Percentiles rank a stretch among this genome's conserved stretches.
Evolutionary conservation across 768 basidiomycete species (phyloP).

Genomic region (Russula abietina): DNA sequence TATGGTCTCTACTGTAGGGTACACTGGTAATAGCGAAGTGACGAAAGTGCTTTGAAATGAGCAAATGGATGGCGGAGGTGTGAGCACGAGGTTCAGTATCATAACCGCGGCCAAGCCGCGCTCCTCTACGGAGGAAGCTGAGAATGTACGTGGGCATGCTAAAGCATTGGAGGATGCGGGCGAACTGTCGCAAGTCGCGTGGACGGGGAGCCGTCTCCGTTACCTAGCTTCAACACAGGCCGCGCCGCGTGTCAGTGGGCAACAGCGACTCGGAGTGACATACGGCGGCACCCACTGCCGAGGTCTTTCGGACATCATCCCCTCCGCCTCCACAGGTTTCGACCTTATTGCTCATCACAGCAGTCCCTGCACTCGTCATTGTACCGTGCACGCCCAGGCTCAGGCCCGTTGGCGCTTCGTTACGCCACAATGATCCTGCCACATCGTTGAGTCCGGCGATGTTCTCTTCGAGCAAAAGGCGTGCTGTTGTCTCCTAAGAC

Average conservation of each 20-base stretch:
- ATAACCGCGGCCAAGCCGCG: slow-evolving; percentile 59
- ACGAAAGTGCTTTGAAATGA: too few relatives aligned
- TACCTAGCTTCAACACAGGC: neutral
- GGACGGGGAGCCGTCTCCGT: neutral
- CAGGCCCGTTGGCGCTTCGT: neutral
- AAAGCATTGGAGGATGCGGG: slow-evolving; percentile 14
- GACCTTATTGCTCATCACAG: neutral
- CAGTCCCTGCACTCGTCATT: neutral
- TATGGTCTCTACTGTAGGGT: too few relatives aligned
- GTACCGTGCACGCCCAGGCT: slow-evolving; percentile 21
- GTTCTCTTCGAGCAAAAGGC: slow-evolving; percentile 13
- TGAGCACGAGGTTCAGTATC: slow-evolving; percentile 37
- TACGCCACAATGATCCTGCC: neutral
- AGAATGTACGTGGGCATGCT: slow-evolving; percentile 10
- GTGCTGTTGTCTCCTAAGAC: slow-evolving; percentile 29
- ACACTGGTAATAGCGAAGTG: too few relatives aligned
- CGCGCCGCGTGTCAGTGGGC: slow-evolving; percentile 4
- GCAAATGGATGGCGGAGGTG: too few relatives aligned
- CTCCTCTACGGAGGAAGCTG: slow-evolving; percentile 47
- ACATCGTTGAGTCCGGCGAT: slow-evolving; percentile 2
- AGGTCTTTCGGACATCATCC: slow-evolving; percentile 16
- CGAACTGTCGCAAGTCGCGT: slow-evolving; percentile 6
- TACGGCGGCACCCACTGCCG: neutral
- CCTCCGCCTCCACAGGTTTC: neutral
- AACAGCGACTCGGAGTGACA: neutral